Conservation (phyloP, 2,329 filamentous ascomycete species). For the Talaromyces sp. region DNA sequence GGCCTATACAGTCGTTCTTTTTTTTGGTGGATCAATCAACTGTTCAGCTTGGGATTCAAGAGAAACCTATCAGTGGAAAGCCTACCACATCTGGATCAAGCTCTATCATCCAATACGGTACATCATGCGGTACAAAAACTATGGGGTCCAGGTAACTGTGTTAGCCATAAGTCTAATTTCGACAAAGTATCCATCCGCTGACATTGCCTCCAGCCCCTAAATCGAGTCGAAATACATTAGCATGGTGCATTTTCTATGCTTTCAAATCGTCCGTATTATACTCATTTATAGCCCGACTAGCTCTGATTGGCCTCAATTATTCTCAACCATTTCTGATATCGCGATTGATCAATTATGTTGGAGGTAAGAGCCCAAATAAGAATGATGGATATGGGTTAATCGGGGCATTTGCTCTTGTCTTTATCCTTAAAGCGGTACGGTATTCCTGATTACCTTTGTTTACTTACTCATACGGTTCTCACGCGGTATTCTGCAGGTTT, state of each 20-base stretch:
- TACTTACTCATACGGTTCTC: background rate
- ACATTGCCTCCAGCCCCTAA: background rate
- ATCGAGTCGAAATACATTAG: slow-evolving; percentile 4
- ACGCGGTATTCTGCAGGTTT: slow-evolving; percentile 22
- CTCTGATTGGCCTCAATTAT: slow-evolving; percentile 32
- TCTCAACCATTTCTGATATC: slow-evolving; percentile 36
- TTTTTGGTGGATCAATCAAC: slow-evolving; percentile 11
- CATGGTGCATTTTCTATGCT: slow-evolving; percentile 1
- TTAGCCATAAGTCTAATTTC: background rate
- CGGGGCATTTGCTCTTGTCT: slow-evolving; percentile 41
- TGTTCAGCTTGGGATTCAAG: background rate
- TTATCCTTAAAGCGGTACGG: slow-evolving; percentile 38
- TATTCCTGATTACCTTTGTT: background rate
- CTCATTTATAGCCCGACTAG: slow-evolving; percentile 28
- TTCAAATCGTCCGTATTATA: slow-evolving; percentile 25
- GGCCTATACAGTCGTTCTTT: slow-evolving; percentile 6
- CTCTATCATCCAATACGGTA: background rate
- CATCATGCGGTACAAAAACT: background rate
- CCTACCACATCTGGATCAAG: slow-evolving; percentile 5
- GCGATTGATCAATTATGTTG: slow-evolving; percentile 31
- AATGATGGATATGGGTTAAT: slow-evolving; percentile 40
- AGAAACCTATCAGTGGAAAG: background rate
- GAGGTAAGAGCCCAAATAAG: slow-evolving; percentile 22
- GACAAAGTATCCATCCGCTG: background rate
- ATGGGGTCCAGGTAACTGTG: background rate